Evolutionary conservation across 2,329 filamentous ascomycete genomes (phyloP).

Genomic region (Neopestalotiopsis sp.): DNA sequence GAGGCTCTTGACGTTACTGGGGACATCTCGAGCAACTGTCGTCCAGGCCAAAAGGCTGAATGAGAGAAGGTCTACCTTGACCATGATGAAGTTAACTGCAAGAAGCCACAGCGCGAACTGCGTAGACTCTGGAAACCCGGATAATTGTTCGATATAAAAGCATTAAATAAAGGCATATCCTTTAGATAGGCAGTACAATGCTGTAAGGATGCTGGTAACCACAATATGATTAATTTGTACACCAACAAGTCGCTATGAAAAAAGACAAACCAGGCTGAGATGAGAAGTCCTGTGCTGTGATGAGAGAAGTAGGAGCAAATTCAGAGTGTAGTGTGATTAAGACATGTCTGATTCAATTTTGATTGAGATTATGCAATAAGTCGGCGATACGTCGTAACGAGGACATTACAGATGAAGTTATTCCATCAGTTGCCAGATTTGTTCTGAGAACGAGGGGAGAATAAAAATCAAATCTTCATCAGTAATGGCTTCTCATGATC

Average conservation of each 20-base stretch:
- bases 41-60: neutral
- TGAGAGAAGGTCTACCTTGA: neutral
- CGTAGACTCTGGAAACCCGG: neutral
- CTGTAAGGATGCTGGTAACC: neutral
- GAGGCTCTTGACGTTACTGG: constrained; percentile 33
- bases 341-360: neutral
- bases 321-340: neutral
- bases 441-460: too few relatives aligned
- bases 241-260: neutral
- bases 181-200: neutral
- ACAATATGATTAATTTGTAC: neutral
- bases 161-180: neutral
- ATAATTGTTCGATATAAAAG: neutral
- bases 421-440: neutral
- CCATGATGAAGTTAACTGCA: neutral
- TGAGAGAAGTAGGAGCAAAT: neutral
- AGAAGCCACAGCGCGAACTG: neutral
- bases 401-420: neutral
- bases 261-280: neutral
- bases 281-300: neutral
- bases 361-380: neutral
- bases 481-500: neutral
- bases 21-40: constrained; percentile 21
- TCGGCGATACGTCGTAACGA: neutral
- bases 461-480: neutral